A percentile compares a stretch with the other conserved stretches of the same genome.
Evolutionary conservation across 306 rosid genomes (phyloP).

Genomic region (Benincasa hispida): DNA sequence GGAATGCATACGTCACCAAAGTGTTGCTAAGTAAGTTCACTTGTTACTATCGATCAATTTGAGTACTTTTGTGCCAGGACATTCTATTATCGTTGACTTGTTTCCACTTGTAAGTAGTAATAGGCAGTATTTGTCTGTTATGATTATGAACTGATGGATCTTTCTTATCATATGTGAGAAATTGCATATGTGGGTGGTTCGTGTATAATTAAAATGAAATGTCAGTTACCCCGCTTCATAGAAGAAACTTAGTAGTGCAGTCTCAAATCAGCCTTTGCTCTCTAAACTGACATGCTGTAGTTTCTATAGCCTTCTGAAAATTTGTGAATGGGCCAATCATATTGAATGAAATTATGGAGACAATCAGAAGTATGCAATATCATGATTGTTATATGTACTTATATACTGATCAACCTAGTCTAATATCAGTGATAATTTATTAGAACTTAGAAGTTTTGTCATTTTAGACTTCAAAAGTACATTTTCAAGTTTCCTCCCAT

Average conservation of each 20-base stretch:
- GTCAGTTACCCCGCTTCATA: not conserved
- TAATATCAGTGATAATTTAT: not conserved
- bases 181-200: not conserved
- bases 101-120: not conserved
- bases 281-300: not conserved
- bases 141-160: not conserved
- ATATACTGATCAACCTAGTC: not conserved
- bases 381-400: not conserved
- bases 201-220: not conserved
- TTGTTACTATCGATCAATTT: not conserved
- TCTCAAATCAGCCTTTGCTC: not conserved
- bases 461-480: not conserved
- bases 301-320: not conserved
- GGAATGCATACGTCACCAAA: slow-evolving; percentile 99
- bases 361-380: not conserved
- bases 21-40: slow-evolving; percentile 69
- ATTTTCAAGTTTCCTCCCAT: not conserved
- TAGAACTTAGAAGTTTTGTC: not conserved
- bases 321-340: not conserved
- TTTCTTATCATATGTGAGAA: not conserved
- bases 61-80: not conserved
- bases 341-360: not conserved
- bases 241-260: not conserved
- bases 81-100: not conserved
- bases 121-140: not conserved